Percentiles rank a stretch among this genome's conserved stretches.
Evolutionary conservation across 345 rosid species (phyloP).

Genomic region (Mangifera indica): DNA sequence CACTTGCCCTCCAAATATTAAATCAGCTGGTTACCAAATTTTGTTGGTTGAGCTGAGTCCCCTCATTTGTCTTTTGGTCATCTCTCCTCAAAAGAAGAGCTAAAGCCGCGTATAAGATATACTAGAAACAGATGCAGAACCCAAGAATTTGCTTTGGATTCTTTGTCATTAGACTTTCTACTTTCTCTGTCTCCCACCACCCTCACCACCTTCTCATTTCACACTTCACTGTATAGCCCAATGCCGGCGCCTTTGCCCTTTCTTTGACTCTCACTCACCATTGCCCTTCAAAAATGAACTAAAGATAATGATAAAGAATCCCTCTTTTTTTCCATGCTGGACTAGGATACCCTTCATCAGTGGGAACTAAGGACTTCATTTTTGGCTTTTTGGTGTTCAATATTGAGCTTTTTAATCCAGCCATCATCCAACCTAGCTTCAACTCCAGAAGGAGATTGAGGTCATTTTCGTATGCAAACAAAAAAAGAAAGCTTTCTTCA

Average conservation of each 20-base stretch:
- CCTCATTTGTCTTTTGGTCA: not conserved
- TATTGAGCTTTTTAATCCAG: not conserved
- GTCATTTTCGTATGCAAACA: conserved; percentile 21
- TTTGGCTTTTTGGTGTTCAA: conserved; percentile 4
- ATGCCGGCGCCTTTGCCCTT: not conserved
- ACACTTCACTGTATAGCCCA: not conserved
- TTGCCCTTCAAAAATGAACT: conserved; percentile 8
- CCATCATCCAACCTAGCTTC: not conserved
- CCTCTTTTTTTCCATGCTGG: conserved; percentile 15
- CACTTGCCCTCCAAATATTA: not conserved
- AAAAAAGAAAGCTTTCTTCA: conserved; percentile 11
- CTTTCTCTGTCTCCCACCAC: conserved; percentile 36
- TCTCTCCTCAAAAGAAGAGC: conserved; percentile 49
- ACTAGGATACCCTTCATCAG: conserved; percentile 17
- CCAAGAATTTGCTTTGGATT: conserved; percentile 6
- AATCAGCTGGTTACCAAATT: not conserved
- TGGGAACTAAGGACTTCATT: conserved; percentile 11
- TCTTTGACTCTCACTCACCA: not conserved
- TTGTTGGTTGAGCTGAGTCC: not conserved
- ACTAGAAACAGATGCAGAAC: conserved; percentile 14
- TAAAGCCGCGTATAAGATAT: conserved; percentile 17
- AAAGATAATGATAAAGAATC: not conserved
- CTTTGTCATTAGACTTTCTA: conserved; percentile 24
- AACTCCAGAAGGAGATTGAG: conserved; percentile 21
- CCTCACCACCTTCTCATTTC: conserved; percentile 4